Percentiles rank a stretch among this genome's conserved stretches.
Evolutionary conservation across 192 early-diverging fungal genomes (phyloP).

Genomic region (Ambispora gerdemannii): DNA sequence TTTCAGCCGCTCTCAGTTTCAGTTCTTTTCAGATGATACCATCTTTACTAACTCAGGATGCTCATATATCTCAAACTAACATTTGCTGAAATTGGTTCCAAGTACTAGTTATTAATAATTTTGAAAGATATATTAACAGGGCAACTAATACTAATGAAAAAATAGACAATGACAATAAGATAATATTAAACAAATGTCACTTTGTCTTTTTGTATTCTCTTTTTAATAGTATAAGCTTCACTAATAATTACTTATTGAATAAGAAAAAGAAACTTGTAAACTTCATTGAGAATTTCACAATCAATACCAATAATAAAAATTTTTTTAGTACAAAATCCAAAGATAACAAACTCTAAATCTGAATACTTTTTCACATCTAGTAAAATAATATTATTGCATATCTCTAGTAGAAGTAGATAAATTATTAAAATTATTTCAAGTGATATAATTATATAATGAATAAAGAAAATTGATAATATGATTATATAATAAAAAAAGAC

Average conservation of each 20-base stretch:
- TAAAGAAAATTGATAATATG: too few relatives aligned
- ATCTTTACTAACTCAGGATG: background rate
- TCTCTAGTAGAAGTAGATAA: too few relatives aligned
- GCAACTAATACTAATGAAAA: background rate
- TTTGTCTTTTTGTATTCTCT: conserved; percentile 2
- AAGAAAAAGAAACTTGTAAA: background rate
- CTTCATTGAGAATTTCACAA: background rate
- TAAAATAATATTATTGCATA: background rate
- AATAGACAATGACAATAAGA: background rate
- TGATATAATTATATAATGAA: too few relatives aligned
- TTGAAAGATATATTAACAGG: conserved; percentile 7
- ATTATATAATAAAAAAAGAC: too few relatives aligned
- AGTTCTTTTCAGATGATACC: too few relatives aligned
- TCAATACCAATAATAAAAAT: background rate
- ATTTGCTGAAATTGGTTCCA: background rate
- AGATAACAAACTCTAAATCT: background rate
- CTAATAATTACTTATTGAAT: background rate
- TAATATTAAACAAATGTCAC: background rate
- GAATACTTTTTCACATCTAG: background rate
- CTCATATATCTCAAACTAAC: background rate
- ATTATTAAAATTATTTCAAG: too few relatives aligned
- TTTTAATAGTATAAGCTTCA: background rate
- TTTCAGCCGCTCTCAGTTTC: too few relatives aligned
- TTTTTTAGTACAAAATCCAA: conserved; percentile 1
- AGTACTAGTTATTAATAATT: background rate